Conservation (phyloP, 2,329 filamentous ascomycete species). For the Arthrobotrys iridis region DNA sequence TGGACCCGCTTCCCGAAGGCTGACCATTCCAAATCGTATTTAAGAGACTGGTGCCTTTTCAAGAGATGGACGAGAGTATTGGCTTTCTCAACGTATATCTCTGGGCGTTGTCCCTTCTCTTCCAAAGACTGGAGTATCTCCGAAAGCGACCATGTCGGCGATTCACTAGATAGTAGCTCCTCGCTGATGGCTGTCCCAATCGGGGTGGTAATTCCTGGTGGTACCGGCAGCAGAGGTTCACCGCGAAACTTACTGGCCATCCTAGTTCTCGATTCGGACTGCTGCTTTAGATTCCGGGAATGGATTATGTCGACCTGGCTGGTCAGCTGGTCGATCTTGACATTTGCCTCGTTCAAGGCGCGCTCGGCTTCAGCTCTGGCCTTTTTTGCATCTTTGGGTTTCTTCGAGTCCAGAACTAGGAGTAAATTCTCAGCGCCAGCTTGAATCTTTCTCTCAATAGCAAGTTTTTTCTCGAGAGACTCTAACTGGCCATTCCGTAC, state of each 20-base stretch:
- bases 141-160: conserved; percentile 87
- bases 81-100: conserved; percentile 93
- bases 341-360: conserved; percentile 88
- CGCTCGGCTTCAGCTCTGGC: conserved; percentile 81
- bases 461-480: conserved; percentile 79
- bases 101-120: conserved; percentile 83
- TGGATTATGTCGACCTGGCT: conserved; percentile 68
- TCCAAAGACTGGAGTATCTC: conserved; percentile 92
- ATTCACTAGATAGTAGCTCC: conserved; percentile 67
- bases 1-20: conserved; percentile 94
- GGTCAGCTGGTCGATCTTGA: conserved; percentile 71
- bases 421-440: conserved; percentile 97
- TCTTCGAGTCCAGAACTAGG: conserved; percentile 92
- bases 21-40: conserved; percentile 96
- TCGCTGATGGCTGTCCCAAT: conserved; percentile 44
- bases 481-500: conserved; percentile 44
- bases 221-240: conserved; percentile 48
- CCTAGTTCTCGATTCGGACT: conserved; percentile 57
- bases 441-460: conserved; percentile 97
- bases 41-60: conserved; percentile 88
- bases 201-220: conserved; percentile 21
- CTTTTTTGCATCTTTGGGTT: conserved; percentile 92
- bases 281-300: conserved; percentile 38
- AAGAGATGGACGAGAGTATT: conserved; percentile 97
- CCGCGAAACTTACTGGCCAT: conserved; percentile 52